Evolutionary conservation across 306 rosid species (phyloP).

Genomic region (Cicer yamashitae): DNA sequence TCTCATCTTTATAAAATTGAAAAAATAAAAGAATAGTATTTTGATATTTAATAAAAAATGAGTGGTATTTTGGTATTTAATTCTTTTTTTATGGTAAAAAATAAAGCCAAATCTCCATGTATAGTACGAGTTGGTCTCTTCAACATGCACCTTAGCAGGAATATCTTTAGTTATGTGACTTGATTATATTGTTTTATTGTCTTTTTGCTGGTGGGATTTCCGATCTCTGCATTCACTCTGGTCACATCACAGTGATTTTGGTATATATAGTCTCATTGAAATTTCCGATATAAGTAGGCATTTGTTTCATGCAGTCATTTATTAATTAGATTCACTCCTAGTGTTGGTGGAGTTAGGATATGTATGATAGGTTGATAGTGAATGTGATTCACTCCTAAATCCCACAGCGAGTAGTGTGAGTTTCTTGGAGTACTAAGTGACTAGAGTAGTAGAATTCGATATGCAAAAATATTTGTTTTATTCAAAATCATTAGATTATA

Average conservation of each 20-base stretch:
- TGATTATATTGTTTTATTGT: neutral
- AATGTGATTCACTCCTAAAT: too few relatives aligned
- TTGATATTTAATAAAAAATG: too few relatives aligned
- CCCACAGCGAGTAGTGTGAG: too few relatives aligned
- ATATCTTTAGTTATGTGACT: neutral
- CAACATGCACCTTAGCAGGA: neutral
- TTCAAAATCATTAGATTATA: too few relatives aligned
- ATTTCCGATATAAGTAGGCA: neutral
- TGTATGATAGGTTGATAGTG: neutral
- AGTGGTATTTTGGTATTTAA: too few relatives aligned
- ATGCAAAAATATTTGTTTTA: too few relatives aligned
- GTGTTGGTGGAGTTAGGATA: neutral
- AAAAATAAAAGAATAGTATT: too few relatives aligned
- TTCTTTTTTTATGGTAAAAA: too few relatives aligned
- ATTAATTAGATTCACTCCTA: neutral
- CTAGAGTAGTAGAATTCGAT: too few relatives aligned
- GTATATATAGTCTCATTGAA: neutral
- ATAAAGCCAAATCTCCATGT: neutral
- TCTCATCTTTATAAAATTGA: too few relatives aligned
- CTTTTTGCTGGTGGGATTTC: conserved; percentile 7
- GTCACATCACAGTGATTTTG: neutral
- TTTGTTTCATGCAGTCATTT: neutral
- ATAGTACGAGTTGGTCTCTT: neutral
- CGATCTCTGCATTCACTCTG: neutral
- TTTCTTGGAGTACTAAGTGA: too few relatives aligned